phyloP scores from a whole-genome alignment of 1,284 basidiomycete species.

The Cryptococcus hybrid region DNA sequence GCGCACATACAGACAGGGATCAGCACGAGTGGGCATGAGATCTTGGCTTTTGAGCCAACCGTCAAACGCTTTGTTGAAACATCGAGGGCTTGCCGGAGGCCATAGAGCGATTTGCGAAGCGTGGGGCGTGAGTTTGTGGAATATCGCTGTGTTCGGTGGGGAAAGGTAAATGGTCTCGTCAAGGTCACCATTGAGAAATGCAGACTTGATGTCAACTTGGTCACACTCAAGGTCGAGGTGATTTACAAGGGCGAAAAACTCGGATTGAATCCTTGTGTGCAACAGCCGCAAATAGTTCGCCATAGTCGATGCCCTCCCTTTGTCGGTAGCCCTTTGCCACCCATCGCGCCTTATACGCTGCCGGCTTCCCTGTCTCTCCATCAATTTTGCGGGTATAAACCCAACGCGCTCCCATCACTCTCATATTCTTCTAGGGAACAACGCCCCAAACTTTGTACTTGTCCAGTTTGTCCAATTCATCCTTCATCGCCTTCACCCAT shows the following conservation, averaged over 20 bases:
- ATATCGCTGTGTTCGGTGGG: slow-evolving; percentile 17
- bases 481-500: slow-evolving; percentile 16
- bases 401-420: slow-evolving; percentile 4
- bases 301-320: slow-evolving; percentile 17
- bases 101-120: slow-evolving; percentile 23
- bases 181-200: slow-evolving; percentile 8
- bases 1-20: slow-evolving; percentile 9
- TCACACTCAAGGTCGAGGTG: slow-evolving; percentile 22
- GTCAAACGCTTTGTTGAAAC: slow-evolving; percentile 23
- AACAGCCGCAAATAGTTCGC: slow-evolving; percentile 21
- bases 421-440: neutral
- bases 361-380: slow-evolving; percentile 11
- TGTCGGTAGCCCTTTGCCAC: slow-evolving; percentile 14
- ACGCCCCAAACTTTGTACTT: slow-evolving; percentile 18
- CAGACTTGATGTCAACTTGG: slow-evolving; percentile 26
- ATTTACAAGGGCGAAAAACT: slow-evolving; percentile 20
- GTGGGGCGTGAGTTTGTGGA: slow-evolving; percentile 2
- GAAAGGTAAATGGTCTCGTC: slow-evolving; percentile 10
- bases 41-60: slow-evolving; percentile 10
- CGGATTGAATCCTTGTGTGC: slow-evolving; percentile 25
- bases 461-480: slow-evolving; percentile 18
- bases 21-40: slow-evolving; percentile 6
- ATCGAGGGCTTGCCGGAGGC: slow-evolving; percentile 20
- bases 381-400: slow-evolving; percentile 17
- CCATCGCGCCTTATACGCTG: slow-evolving; percentile 15